A percentile compares a stretch with the other conserved stretches of the same genome.
Conservation (phyloP, 1,284 basidiomycete genomes). For the Xerocomus nothofagi region DNA sequence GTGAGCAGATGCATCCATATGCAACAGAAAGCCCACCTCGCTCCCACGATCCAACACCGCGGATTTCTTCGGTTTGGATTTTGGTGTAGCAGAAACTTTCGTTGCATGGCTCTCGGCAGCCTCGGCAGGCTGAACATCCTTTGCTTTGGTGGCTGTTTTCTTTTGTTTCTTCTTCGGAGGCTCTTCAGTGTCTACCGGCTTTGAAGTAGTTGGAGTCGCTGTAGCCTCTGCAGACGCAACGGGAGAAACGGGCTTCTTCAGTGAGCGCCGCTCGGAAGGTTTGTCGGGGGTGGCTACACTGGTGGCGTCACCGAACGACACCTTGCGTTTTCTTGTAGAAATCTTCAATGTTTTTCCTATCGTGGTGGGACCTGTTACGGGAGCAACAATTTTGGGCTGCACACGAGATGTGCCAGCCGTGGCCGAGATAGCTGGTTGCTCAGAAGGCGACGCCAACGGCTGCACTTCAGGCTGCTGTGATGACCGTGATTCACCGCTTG, state of each 20-base stretch:
- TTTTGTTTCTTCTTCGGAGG: constrained; percentile 28
- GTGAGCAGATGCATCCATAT: constrained; percentile 1
- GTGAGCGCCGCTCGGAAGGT: neutral
- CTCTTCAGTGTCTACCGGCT: neutral
- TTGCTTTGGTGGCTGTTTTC: constrained; percentile 1
- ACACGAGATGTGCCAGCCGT: neutral
- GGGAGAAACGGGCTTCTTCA: neutral
- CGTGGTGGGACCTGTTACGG: neutral
- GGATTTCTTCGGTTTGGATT: neutral
- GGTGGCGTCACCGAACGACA: constrained; percentile 10
- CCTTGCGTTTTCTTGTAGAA: constrained; percentile 23
- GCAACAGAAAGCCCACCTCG: constrained; percentile 13
- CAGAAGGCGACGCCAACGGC: neutral
- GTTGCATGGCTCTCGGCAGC: neutral
- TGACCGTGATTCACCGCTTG: neutral
- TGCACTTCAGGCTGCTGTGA: neutral
- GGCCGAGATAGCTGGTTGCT: neutral
- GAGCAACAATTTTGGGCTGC: neutral
- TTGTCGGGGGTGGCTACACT: neutral
- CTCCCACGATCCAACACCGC: neutral
- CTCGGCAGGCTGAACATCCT: neutral
- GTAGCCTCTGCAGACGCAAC: neutral
- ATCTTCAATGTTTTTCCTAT: neutral
- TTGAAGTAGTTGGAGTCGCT: neutral
- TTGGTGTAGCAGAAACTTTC: constrained; percentile 1